Evolutionary conservation across 768 basidiomycete species (phyloP).

Genomic region (Boletellus ananiceps): DNA sequence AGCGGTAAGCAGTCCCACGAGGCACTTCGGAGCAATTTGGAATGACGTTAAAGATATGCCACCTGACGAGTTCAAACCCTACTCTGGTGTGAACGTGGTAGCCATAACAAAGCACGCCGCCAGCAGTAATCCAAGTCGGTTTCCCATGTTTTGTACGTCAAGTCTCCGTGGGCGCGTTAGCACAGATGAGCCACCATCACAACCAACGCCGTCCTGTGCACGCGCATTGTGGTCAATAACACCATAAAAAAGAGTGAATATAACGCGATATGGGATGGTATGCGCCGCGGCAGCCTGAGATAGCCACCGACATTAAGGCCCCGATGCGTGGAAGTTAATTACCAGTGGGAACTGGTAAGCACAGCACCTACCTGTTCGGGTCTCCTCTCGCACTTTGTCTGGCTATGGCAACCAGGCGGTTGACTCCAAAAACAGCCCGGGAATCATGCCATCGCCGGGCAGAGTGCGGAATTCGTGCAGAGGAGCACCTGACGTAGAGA

Average conservation of each 20-base stretch:
- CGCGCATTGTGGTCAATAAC: neutral
- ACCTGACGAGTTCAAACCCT: neutral
- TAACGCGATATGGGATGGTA: no score
- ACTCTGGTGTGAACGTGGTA: neutral
- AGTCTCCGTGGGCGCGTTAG: neutral
- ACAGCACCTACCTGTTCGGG: no score
- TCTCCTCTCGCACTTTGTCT: no score
- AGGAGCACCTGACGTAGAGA: no score
- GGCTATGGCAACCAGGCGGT: no score
- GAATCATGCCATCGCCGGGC: no score
- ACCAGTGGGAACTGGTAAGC: no score
- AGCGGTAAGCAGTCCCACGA: neutral
- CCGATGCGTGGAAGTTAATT: no score
- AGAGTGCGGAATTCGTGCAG: no score
- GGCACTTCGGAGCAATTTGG: neutral
- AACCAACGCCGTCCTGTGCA: neutral
- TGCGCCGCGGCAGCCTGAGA: no score
- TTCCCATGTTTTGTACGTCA: neutral
- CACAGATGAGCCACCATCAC: neutral
- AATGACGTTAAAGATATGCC: neutral
- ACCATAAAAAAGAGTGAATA: neutral
- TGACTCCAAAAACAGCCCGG: no score
- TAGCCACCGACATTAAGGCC: no score
- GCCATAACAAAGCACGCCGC: neutral
- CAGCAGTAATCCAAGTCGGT: neutral